phyloP scores from a whole-genome alignment of 2,329 filamentous ascomycete genomes.

The Zasmidium citrigriseum region DNA sequence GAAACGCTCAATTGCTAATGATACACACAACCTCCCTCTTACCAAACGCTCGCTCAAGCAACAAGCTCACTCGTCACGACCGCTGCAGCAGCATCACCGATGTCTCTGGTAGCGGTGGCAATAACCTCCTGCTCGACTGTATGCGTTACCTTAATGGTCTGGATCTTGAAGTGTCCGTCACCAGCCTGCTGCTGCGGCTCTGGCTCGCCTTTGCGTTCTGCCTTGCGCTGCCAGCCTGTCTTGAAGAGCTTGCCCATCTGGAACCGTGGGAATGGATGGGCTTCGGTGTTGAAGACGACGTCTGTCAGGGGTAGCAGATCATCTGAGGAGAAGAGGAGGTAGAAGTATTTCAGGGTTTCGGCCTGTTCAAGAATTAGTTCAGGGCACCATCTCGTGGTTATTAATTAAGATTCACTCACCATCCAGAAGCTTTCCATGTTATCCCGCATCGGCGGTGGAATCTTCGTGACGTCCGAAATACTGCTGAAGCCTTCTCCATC shows the following conservation, averaged over 20 bases:
- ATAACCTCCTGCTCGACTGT: conserved; percentile 18
- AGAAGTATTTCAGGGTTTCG: conserved; percentile 97
- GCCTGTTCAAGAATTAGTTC: conserved; percentile 55
- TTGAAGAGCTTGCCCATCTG: conserved; percentile 74
- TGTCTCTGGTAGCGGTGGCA: neutral
- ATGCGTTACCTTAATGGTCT: conserved; percentile 24
- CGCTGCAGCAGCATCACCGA: neutral
- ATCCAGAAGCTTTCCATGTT: conserved; percentile 99
- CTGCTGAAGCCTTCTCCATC: conserved; percentile 82
- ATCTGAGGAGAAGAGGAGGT: conserved; percentile 83
- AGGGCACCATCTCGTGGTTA: neutral
- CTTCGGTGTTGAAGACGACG: conserved; percentile 94
- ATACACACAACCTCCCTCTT: too few species aligned
- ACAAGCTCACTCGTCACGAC: neutral
- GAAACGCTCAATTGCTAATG: neutral
- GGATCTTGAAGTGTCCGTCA: conserved; percentile 13
- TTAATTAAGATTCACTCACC: conserved; percentile 52
- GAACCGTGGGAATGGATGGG: conserved; percentile 86
- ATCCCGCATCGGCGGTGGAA: conserved; percentile 72
- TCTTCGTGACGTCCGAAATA: conserved; percentile 69
- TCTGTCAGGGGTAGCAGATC: conserved; percentile 82
- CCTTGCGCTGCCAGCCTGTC: conserved; percentile 78
- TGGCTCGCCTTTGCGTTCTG: conserved; percentile 44
- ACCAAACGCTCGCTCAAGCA: neutral
- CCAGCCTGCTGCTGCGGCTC: conserved; percentile 7